A percentile compares a stretch with the other conserved stretches of the same genome.
Conservation (phyloP, 1,139 yeast genomes). For the Geotrichum siamense region DNA sequence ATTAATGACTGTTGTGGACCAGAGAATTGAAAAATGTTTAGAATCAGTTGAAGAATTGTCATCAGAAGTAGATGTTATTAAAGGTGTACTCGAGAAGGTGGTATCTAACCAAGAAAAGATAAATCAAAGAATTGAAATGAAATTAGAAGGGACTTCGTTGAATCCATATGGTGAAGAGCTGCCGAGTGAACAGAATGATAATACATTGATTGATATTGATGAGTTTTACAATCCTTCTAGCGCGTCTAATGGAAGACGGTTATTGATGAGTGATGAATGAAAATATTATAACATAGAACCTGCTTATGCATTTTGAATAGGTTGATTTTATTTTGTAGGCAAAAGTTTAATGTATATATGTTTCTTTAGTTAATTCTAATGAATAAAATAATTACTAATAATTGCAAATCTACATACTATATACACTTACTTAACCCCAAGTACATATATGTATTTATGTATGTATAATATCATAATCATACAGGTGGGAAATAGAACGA, state of each 20-base stretch:
- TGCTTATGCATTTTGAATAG: no score
- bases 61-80: not conserved
- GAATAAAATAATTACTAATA: no score
- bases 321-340: no score
- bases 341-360: no score
- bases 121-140: not conserved
- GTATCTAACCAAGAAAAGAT: not conserved
- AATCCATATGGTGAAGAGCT: not conserved
- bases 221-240: no score
- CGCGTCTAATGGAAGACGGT: not conserved
- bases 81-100: not conserved
- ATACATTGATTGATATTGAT: not conserved
- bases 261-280: constrained; percentile 1
- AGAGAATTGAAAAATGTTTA: not conserved
- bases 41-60: not conserved
- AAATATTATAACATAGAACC: no score
- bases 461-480: no score
- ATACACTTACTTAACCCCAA: no score
- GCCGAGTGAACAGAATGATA: not conserved
- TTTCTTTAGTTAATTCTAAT: no score
- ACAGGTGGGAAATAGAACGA: no score
- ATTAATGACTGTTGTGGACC: not conserved
- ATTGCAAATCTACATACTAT: no score
- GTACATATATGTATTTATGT: no score
- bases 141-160: not conserved